Evolutionary conservation across 495 filamentous ascomycete species (phyloP).

Genomic region (Podospora didyma): DNA sequence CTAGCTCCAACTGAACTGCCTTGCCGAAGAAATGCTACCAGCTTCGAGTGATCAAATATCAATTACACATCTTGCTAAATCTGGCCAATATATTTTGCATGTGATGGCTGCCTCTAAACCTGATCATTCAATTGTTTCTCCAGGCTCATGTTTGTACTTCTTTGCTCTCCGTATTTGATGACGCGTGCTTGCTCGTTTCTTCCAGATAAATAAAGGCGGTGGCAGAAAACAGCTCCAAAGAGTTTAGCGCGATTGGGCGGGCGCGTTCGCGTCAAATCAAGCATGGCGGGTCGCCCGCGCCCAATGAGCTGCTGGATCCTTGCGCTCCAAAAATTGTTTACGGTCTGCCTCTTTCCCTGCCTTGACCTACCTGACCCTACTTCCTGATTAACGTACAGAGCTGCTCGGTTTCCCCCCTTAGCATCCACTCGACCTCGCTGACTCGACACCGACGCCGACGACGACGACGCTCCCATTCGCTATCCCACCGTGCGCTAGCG

Average conservation of each 20-base stretch:
- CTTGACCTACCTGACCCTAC: too few species aligned
- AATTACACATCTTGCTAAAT: too few species aligned
- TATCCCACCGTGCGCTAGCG: neutral
- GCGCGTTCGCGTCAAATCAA: conserved; percentile 26
- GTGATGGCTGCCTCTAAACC: too few species aligned
- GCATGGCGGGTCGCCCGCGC: conserved; percentile 8
- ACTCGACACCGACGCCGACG: neutral
- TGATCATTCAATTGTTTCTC: too few species aligned
- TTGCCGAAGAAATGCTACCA: too few species aligned
- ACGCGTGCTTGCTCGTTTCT: neutral
- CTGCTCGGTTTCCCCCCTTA: neutral
- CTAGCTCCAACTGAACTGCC: too few species aligned
- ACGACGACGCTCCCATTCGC: neutral
- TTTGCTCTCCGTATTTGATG: neutral
- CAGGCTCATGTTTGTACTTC: too few species aligned
- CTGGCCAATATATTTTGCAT: too few species aligned
- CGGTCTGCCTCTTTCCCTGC: conserved; percentile 20
- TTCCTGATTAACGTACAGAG: conserved; percentile 6
- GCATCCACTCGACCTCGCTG: neutral
- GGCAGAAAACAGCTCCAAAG: conserved; percentile 10
- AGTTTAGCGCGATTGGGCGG: conserved; percentile 13
- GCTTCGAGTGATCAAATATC: too few species aligned
- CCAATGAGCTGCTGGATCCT: conserved; percentile 21
- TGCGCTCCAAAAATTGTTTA: conserved; percentile 37
- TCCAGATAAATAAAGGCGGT: conserved; percentile 11